Conservation (phyloP, 2,329 filamentous ascomycete genomes). For the Coniochaeta sp. region DNA sequence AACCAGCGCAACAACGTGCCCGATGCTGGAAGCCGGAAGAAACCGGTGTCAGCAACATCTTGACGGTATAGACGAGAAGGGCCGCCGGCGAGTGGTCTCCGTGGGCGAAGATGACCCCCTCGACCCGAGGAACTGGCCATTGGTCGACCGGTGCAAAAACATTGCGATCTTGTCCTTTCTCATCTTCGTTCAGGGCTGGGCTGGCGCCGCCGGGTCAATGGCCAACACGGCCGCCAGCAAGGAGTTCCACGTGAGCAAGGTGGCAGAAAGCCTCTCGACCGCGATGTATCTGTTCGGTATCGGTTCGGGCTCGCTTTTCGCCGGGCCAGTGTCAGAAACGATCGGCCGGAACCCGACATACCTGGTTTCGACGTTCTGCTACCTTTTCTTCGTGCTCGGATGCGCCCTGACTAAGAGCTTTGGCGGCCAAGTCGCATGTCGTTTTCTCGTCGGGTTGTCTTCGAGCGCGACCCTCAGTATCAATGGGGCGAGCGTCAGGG, state of each 20-base stretch:
- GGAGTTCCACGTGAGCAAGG: slow-evolving; percentile 34
- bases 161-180: slow-evolving; percentile 29
- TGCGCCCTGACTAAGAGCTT: slow-evolving; percentile 38
- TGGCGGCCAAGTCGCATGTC: slow-evolving; percentile 36
- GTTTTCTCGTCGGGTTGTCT: slow-evolving; percentile 42
- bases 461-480: slow-evolving; percentile 25
- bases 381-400: slow-evolving; percentile 41
- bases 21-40: slow-evolving; percentile 4
- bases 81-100: slow-evolving; percentile 15
- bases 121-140: slow-evolving; percentile 38
- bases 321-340: slow-evolving; percentile 40
- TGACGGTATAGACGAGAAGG: slow-evolving; percentile 5
- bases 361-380: slow-evolving; percentile 34
- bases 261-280: slow-evolving; percentile 35
- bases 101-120: slow-evolving; percentile 28
- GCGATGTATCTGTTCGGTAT: slow-evolving; percentile 41
- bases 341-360: slow-evolving; percentile 42
- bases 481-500: slow-evolving; percentile 36
- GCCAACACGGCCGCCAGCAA: slow-evolving; percentile 30
- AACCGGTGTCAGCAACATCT: neutral
- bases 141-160: slow-evolving; percentile 19
- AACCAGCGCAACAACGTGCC: slow-evolving; percentile 2
- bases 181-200: slow-evolving; percentile 39
- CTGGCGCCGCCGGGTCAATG: slow-evolving; percentile 40
- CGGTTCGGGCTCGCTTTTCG: slow-evolving; percentile 38